Conservation (phyloP, 495 filamentous ascomycete genomes). For the Neurospora sp. region DNA sequence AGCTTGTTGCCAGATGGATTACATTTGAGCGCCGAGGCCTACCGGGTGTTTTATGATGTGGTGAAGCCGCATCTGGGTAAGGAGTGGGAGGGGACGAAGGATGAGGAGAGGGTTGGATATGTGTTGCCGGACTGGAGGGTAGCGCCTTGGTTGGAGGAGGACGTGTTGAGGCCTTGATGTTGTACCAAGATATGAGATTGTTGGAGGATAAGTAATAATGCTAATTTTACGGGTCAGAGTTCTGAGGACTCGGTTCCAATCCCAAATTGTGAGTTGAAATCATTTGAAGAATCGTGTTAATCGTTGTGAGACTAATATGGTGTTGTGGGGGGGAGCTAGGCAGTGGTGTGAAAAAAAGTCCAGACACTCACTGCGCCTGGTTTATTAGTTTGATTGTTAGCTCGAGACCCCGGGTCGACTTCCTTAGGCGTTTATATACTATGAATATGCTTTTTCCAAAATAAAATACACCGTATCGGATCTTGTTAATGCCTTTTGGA, state of each 20-base stretch:
- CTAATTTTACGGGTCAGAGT: not conserved
- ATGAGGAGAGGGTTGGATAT: constrained; percentile 20
- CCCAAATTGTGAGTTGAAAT: not conserved
- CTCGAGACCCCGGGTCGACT: too few species aligned
- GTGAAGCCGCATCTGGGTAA: constrained; percentile 31
- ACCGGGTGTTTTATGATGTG: constrained; percentile 37
- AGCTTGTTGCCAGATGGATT: constrained; percentile 42
- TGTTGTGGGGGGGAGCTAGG: not conserved
- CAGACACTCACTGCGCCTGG: too few species aligned
- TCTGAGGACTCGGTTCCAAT: not conserved
- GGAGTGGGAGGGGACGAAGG: constrained; percentile 22
- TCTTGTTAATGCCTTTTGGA: too few species aligned
- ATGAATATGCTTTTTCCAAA: too few species aligned
- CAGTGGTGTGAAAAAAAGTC: too few species aligned
- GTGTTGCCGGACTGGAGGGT: constrained; percentile 37
- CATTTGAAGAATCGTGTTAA: not conserved
- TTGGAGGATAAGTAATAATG: not conserved
- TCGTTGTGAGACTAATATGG: not conserved
- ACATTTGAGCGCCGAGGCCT: constrained; percentile 42
- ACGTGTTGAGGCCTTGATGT: constrained; percentile 2
- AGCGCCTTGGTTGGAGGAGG: constrained; percentile 25
- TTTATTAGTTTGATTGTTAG: too few species aligned
- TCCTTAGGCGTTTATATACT: too few species aligned
- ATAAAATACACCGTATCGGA: too few species aligned
- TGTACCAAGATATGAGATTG: not conserved